phyloP scores from a whole-genome alignment of 1,139 yeast species.

The Yamadazyma buinensis region DNA sequence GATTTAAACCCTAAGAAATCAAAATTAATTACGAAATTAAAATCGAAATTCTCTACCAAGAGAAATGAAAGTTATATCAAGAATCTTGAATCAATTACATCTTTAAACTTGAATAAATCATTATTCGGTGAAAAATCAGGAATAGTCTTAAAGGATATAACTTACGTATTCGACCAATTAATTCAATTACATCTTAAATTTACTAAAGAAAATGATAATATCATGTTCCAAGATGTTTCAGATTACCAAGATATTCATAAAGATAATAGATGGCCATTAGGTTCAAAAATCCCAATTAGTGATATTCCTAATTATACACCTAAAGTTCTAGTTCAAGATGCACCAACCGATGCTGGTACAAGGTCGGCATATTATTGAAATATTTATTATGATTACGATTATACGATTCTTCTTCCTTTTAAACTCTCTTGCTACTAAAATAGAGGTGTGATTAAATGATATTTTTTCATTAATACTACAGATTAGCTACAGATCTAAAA shows the following conservation, averaged over 20 bases:
- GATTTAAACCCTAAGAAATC: slow-evolving; percentile 12
- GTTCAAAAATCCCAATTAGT: slow-evolving; percentile 34
- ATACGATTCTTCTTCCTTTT: too few species aligned
- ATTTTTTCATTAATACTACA: too few species aligned
- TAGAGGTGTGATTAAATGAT: too few species aligned
- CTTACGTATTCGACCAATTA: slow-evolving; percentile 37
- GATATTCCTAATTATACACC: slow-evolving; percentile 11
- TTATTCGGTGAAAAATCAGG: slow-evolving; percentile 34
- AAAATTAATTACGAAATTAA: slow-evolving; percentile 19
- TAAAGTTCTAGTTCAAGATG: not conserved
- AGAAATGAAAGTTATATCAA: slow-evolving; percentile 31
- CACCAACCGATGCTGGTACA: not conserved
- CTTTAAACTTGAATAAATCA: slow-evolving; percentile 33
- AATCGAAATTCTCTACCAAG: slow-evolving; percentile 23
- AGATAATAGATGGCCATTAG: slow-evolving; percentile 47
- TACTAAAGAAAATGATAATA: slow-evolving; percentile 41
- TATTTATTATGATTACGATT: too few species aligned
- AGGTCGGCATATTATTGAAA: slow-evolving; percentile 7
- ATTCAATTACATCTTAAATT: slow-evolving; percentile 35
- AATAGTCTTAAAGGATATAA: slow-evolving; percentile 34
- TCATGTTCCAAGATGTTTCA: slow-evolving; percentile 35
- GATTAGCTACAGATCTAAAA: slow-evolving; percentile 17
- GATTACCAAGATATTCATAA: slow-evolving; percentile 35
- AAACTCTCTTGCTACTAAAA: too few species aligned
- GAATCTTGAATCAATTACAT: slow-evolving; percentile 34